phyloP scores from a whole-genome alignment of 495 filamentous ascomycete species.

The Sphaerosporella brunnea region DNA sequence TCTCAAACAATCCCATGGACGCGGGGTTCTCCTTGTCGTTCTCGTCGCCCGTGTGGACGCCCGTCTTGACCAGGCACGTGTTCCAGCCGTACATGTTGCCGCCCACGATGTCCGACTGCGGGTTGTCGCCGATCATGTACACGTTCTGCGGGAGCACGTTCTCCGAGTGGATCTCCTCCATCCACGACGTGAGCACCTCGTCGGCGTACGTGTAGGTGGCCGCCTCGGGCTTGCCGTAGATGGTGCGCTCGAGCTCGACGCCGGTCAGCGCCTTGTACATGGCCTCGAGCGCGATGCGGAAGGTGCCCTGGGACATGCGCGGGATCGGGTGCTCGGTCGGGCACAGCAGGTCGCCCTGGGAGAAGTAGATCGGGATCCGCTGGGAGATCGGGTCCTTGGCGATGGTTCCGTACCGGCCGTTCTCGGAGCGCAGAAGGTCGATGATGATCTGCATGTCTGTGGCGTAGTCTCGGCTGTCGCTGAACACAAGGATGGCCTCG shows the following conservation, averaged over 20 bases:
- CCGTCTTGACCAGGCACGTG: slow-evolving; percentile 48
- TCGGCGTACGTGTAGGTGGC: slow-evolving; percentile 71
- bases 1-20: slow-evolving; percentile 39
- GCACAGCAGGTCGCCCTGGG: slow-evolving; percentile 46
- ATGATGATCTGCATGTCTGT: slow-evolving; percentile 75
- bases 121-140: slow-evolving; percentile 75
- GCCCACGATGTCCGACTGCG: slow-evolving; percentile 58
- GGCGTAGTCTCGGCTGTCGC: slow-evolving; percentile 66
- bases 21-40: slow-evolving; percentile 42
- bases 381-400: slow-evolving; percentile 49
- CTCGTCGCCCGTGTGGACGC: slow-evolving; percentile 32
- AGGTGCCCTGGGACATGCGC: slow-evolving; percentile 56
- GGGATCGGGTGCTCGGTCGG: slow-evolving; percentile 59
- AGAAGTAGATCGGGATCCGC: slow-evolving; percentile 45
- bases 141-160: slow-evolving; percentile 50
- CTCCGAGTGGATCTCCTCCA: slow-evolving; percentile 58
- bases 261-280: slow-evolving; percentile 63
- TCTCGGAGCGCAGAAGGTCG: slow-evolving; percentile 57
- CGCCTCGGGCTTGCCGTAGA: slow-evolving; percentile 65
- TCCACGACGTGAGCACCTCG: slow-evolving; percentile 56
- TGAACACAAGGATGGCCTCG: slow-evolving; percentile 67
- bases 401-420: slow-evolving; percentile 48
- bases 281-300: slow-evolving; percentile 60
- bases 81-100: slow-evolving; percentile 75
- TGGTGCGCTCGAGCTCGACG: slow-evolving; percentile 59